Base-by-base conservation (phyloP, 768 basidiomycete species). In the Butyriboletus loyo region DNA sequence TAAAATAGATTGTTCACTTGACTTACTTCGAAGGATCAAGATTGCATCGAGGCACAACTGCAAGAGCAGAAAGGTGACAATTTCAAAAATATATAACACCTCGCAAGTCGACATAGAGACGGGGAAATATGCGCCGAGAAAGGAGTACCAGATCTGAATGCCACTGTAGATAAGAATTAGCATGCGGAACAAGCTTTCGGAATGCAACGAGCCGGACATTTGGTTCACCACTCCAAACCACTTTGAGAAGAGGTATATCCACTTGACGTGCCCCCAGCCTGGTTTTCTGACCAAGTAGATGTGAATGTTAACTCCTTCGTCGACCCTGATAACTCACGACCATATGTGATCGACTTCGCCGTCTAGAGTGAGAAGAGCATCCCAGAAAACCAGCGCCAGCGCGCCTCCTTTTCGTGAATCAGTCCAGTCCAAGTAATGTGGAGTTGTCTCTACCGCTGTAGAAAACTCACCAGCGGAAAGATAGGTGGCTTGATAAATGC, bases 141-240 rank as follows among this genome's bases (percentile, higher is more conserved):
- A 7, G 24, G 0, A n/a, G 1, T n/a, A 9, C 54, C 52, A 52
- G 19, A 53, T 4, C 15, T 46, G 50, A 14, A 43, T 11, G 4
- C 6, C 28, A 27, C 62, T 64, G 32, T 10, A 41, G n/a, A 42
- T 17, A 15, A 3, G 22, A 17, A 36, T 59, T 8, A 63, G 24
- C 21, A 54, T 37, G 17, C 50, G n/a, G 9, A 11, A 19, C 11
- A 37, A 40, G 22, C 31, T 13, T 41, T 44, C 35, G 6, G 34
- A n/a, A 36, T 10, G 32, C 1, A 9, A 31, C 6, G 31, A 8
- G 7, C 7, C 42, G 1, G 14, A 64, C 63, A 63, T 44, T 49
- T 54, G 54, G 13, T 54, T 54, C 49, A 49, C 3, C 30, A 64
- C 17, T 48, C 63, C 63, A 39, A 63, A 63, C 63, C 63, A 65